A percentile compares a stretch with the other conserved stretches of the same genome.
Conservation (phyloP, 2,329 filamentous ascomycete species). For the Stagonosporopsis chrysanthemi region DNA sequence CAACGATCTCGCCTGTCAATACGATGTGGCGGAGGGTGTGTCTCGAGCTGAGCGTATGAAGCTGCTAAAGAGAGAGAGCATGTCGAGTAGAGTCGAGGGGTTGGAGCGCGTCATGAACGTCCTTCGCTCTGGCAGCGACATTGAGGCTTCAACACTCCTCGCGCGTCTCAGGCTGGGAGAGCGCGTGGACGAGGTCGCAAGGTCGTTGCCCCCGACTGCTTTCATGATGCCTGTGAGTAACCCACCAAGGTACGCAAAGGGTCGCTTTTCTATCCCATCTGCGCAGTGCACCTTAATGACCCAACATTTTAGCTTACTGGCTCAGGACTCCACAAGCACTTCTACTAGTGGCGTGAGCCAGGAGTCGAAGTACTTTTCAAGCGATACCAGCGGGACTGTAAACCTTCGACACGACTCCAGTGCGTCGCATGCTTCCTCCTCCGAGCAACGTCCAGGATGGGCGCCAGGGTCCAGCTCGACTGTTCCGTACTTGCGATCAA, state of each 20-base stretch:
- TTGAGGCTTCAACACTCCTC: slow-evolving; percentile 30
- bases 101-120: slow-evolving; percentile 31
- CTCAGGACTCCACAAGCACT: slow-evolving; percentile 26
- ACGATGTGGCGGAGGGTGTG: slow-evolving; percentile 36
- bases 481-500: slow-evolving; percentile 10
- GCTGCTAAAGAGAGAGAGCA: slow-evolving; percentile 30
- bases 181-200: slow-evolving; percentile 30
- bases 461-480: slow-evolving; percentile 3
- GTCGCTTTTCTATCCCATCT: slow-evolving; percentile 7
- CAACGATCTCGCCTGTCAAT: slow-evolving; percentile 29
- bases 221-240: slow-evolving; percentile 15
- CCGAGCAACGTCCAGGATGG: slow-evolving; percentile 19
- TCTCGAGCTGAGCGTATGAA: slow-evolving; percentile 38
- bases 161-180: slow-evolving; percentile 31
- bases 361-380: slow-evolving; percentile 18
- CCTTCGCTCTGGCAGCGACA: slow-evolving; percentile 30
- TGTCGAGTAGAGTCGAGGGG: slow-evolving; percentile 29
- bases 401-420: slow-evolving; percentile 17
- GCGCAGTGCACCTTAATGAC: slow-evolving; percentile 23
- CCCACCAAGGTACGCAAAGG: slow-evolving; percentile 28
- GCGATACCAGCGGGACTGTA: slow-evolving; percentile 9
- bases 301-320: slow-evolving; percentile 24
- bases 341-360: slow-evolving; percentile 25
- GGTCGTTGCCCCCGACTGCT: slow-evolving; percentile 22
- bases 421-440: slow-evolving; percentile 20